Evolutionary conservation across 306 rosid genomes (phyloP).

Genomic region (Amphicarpaea edgeworthii): DNA sequence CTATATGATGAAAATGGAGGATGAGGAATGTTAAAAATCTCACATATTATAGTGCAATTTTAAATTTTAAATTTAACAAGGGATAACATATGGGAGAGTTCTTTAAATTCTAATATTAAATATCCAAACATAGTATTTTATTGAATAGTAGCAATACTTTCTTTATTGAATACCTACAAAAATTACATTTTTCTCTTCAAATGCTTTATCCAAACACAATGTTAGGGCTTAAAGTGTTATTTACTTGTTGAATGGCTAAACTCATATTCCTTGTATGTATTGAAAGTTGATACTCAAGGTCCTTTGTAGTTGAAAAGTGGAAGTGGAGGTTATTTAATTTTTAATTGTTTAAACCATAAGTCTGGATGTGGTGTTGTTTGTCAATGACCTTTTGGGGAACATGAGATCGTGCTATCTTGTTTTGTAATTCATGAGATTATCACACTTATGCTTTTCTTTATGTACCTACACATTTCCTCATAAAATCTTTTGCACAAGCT

Average conservation of each 20-base stretch:
- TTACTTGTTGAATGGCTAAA: background rate
- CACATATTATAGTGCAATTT: background rate
- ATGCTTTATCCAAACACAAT: background rate
- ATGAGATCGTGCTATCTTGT: background rate
- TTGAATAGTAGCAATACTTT: background rate
- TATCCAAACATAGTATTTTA: background rate
- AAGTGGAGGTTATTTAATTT: background rate
- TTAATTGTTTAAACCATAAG: background rate
- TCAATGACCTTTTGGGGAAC: background rate
- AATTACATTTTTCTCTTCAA: background rate
- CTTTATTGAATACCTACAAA: background rate
- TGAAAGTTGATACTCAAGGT: background rate
- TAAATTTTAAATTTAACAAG: no score
- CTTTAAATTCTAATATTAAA: background rate
- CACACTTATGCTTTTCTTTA: background rate
- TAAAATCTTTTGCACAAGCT: conserved; percentile 2
- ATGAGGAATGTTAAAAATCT: background rate
- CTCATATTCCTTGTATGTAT: background rate
- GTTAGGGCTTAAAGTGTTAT: conserved; percentile 1
- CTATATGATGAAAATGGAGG: background rate
- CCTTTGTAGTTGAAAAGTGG: background rate
- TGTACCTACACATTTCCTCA: conserved; percentile 2
- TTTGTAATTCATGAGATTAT: background rate
- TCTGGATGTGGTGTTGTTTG: background rate
- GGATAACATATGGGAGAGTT: background rate